Conservation (phyloP, 2,329 filamentous ascomycete species). For the Aspergillus pseudonomiae region DNA sequence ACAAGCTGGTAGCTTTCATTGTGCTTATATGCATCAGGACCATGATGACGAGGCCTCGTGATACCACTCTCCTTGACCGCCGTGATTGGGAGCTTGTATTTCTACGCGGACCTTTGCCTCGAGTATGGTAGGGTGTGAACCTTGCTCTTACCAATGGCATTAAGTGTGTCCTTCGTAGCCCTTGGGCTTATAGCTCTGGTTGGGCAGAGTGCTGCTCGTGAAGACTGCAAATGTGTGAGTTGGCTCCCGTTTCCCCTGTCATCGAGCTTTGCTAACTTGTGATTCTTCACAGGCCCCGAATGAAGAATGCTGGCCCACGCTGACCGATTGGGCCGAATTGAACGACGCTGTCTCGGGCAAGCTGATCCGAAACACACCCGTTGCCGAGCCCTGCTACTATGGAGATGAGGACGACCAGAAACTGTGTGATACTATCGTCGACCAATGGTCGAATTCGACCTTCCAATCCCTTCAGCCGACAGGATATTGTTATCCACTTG, state of each 20-base stretch:
- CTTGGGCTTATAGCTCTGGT: not conserved
- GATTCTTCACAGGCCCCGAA: not conserved
- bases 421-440: not conserved
- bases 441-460: not conserved
- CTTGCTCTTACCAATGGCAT: not conserved
- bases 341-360: not conserved
- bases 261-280: not conserved
- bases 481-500: not conserved
- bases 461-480: not conserved
- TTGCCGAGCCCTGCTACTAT: not conserved
- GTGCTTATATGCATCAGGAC: not conserved
- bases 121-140: not conserved
- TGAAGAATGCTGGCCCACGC: not conserved
- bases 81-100: not conserved
- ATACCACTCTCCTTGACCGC: not conserved
- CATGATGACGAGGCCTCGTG: not conserved
- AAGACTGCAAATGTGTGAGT: not conserved
- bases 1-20: not conserved
- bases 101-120: not conserved
- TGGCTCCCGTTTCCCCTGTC: too few species aligned
- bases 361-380: not conserved
- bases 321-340: constrained; percentile 1
- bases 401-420: not conserved
- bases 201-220: not conserved
- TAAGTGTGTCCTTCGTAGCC: not conserved